These are phyloP conservation scores for Coemansia sp. DNA, from an alignment of 192 early-diverging fungal genomes.

Conservation along the genomic window DNA sequence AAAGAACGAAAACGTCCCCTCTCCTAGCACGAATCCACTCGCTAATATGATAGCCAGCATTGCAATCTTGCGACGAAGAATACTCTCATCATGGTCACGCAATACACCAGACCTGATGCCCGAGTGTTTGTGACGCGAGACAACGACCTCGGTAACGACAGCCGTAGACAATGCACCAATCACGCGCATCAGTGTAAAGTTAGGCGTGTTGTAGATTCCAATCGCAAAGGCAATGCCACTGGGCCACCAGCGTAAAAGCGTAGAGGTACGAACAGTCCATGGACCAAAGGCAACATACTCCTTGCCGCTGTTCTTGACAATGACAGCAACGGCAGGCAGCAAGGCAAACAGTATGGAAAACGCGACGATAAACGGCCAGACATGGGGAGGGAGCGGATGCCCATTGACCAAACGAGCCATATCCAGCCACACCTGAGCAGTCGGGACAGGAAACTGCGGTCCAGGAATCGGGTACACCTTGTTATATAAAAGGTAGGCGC, in stretches of 20 bases:
- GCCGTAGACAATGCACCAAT: constrained; percentile 62
- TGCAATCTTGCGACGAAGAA: constrained; percentile 38
- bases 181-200: constrained; percentile 72
- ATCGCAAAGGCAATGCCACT: constrained; percentile 80
- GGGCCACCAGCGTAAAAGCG: constrained; percentile 61
- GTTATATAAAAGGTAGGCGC: constrained; percentile 73
- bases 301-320: constrained; percentile 5
- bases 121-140: constrained; percentile 6
- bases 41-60: constrained; percentile 74
- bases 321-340: constrained; percentile 24
- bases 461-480: constrained; percentile 71
- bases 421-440: constrained; percentile 78
- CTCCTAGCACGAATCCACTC: constrained; percentile 76
- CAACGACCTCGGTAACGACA: constrained; percentile 36
- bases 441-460: constrained; percentile 69
- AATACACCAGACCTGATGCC: background rate
- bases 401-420: constrained; percentile 79
- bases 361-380: constrained; percentile 60
- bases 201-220: constrained; percentile 79
- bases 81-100: constrained; percentile 2
- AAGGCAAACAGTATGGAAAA: constrained; percentile 62
- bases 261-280: constrained; percentile 11
- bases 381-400: constrained; percentile 67
- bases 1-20: constrained; percentile 72
- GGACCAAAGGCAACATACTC: constrained; percentile 4